phyloP scores from a whole-genome alignment of 306 rosid species.

The Bauhinia variegata region DNA sequence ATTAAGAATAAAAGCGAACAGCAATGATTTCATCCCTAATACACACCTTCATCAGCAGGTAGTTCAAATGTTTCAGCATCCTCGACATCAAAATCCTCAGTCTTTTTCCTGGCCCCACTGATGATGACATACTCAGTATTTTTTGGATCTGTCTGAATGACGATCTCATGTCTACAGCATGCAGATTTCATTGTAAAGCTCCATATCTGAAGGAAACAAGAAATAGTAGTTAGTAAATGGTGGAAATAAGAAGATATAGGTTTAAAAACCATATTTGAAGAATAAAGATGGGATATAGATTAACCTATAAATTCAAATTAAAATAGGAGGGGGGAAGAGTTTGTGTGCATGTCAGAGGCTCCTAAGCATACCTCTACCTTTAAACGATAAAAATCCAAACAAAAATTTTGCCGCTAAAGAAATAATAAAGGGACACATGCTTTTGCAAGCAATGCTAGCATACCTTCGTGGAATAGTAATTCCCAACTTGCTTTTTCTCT shows the following conservation, averaged over 20 bases:
- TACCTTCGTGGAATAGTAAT: constrained; percentile 73
- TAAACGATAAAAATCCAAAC: constrained; percentile 4
- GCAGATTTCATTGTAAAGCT: constrained; percentile 89
- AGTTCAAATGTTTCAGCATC: constrained; percentile 89
- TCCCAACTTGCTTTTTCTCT: constrained; percentile 89
- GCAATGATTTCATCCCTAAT: not conserved
- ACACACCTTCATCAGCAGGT: constrained; percentile 84
- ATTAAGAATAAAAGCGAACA: not conserved
- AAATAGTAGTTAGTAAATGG: constrained; percentile 17
- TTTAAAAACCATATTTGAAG: not conserved
- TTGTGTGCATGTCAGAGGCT: not conserved
- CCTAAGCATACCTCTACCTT: not conserved
- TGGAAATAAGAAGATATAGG: not conserved
- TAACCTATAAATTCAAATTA: too few species aligned
- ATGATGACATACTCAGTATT: constrained; percentile 74
- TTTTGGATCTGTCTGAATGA: constrained; percentile 91
- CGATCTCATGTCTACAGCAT: constrained; percentile 87
- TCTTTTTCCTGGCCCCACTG: constrained; percentile 78
- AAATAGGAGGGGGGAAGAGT: not conserved
- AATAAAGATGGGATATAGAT: not conserved
- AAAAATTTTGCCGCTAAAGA: constrained; percentile 7
- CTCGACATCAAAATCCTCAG: constrained; percentile 76
- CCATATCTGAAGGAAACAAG: constrained; percentile 76
- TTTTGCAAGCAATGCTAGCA: constrained; percentile 9
- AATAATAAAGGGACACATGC: not conserved